Percentiles rank a stretch among this genome's conserved stretches.
These are phyloP conservation scores for Uronychia setigera DNA, from an alignment of 73 alveolate genomes.

Conservation along the genomic window DNA sequence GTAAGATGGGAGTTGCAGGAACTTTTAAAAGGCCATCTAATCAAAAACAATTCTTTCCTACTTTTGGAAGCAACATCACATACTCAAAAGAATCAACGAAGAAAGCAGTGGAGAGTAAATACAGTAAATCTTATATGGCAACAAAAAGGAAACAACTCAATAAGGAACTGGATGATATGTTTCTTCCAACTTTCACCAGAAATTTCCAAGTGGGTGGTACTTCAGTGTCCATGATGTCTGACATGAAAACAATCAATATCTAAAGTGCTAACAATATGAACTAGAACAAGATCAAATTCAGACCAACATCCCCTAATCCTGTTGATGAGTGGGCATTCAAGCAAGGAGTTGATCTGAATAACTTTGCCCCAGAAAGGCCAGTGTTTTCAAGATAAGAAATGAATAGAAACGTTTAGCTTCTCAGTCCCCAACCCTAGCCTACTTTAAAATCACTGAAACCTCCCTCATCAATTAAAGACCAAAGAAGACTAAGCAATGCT, in stretches of 20 bases:
- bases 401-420: neutral
- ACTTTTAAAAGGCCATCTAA: neutral
- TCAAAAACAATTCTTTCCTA: neutral
- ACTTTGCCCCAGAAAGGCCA: neutral
- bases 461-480: neutral
- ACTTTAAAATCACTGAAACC: neutral
- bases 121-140: neutral
- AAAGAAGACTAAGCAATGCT: neutral
- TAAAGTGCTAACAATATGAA: neutral
- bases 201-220: neutral
- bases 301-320: neutral
- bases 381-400: neutral
- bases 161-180: neutral
- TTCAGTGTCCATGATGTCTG: neutral
- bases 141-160: neutral
- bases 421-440: neutral
- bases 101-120: neutral
- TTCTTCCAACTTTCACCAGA: neutral
- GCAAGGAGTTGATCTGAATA: neutral
- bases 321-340: neutral
- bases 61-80: neutral
- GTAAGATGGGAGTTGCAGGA: neutral
- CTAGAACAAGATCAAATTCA: neutral
- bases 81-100: neutral
- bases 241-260: neutral